These are phyloP conservation scores for Annona cherimola DNA, from an alignment of 164 flowering plant species.

Conservation along the genomic window DNA sequence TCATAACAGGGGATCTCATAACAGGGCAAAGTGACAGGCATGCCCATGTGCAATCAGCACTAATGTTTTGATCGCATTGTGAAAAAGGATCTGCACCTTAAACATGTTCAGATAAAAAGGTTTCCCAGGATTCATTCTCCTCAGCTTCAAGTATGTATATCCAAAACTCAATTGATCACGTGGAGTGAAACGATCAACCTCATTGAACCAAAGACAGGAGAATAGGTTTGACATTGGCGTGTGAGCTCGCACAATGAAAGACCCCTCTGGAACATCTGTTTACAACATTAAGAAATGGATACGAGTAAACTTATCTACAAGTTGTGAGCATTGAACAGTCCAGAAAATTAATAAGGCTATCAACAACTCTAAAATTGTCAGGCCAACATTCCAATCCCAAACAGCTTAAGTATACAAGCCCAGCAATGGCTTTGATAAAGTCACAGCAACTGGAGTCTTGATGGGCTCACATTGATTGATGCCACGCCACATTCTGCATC, in stretches of 20 bases:
- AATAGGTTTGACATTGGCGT: constrained; percentile 99
- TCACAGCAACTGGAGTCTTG: too few relatives aligned
- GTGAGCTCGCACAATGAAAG: constrained; percentile 90
- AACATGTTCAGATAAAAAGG: constrained; percentile 86
- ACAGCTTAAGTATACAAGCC: not conserved
- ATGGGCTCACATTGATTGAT: too few relatives aligned
- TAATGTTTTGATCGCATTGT: not conserved
- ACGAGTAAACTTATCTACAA: not conserved
- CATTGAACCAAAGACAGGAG: constrained; percentile 99
- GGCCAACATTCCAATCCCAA: not conserved
- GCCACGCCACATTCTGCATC: too few relatives aligned
- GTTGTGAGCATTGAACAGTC: not conserved
- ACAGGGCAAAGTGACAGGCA: not conserved
- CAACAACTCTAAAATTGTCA: not conserved
- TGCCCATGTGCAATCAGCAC: not conserved
- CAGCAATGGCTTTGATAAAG: not conserved
- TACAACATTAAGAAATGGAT: not conserved
- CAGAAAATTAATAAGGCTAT: not conserved
- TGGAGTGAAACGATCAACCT: constrained; percentile 92
- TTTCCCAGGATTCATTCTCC: constrained; percentile 72
- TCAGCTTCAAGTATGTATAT: constrained; percentile 76
- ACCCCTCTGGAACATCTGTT: constrained; percentile 99
- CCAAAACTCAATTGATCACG: constrained; percentile 98
- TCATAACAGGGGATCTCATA: too few relatives aligned
- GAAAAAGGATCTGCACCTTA: constrained; percentile 49